Evolutionary conservation across 2,329 filamentous ascomycete species (phyloP).

Genomic region (Alternaria angustiovoidea): DNA sequence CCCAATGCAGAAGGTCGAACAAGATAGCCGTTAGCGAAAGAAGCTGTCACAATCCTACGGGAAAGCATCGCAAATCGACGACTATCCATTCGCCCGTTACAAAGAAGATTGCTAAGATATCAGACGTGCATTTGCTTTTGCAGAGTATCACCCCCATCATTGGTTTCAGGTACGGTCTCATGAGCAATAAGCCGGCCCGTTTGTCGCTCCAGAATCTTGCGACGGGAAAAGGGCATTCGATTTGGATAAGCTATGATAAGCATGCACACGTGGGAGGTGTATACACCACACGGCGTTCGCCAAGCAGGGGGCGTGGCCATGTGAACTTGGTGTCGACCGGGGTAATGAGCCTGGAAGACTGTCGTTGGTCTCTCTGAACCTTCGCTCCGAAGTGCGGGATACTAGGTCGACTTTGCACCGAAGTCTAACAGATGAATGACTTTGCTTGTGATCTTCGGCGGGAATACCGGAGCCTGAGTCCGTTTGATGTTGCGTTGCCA

Average conservation of each 20-base stretch:
- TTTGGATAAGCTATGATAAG: constrained; percentile 42
- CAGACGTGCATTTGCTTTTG: not conserved
- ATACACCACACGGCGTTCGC: constrained; percentile 31
- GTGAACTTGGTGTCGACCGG: constrained; percentile 37
- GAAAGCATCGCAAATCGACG: constrained; percentile 13
- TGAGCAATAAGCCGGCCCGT: constrained; percentile 8
- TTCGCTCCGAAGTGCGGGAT: constrained; percentile 14
- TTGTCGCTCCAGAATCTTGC: constrained; percentile 11
- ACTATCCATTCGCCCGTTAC: constrained; percentile 15
- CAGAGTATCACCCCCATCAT: constrained; percentile 15
- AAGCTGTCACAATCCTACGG: constrained; percentile 22
- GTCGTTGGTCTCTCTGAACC: constrained; percentile 27
- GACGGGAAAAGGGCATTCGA: constrained; percentile 23
- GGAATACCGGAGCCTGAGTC: constrained; percentile 12
- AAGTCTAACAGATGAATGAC: constrained; percentile 9
- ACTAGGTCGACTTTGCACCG: constrained; percentile 12
- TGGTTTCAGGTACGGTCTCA: constrained; percentile 18
- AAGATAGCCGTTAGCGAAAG: constrained; percentile 15
- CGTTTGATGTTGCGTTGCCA: constrained; percentile 13
- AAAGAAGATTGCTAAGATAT: constrained; percentile 2
- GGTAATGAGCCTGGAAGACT: constrained; percentile 26
- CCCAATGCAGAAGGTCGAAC: constrained; percentile 28
- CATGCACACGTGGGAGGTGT: constrained; percentile 42
- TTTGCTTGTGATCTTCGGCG: constrained; percentile 13
- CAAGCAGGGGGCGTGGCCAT: constrained; percentile 41